Conservation (phyloP, 73 alveolate species). For the Paramecium tetraurelia region DNA sequence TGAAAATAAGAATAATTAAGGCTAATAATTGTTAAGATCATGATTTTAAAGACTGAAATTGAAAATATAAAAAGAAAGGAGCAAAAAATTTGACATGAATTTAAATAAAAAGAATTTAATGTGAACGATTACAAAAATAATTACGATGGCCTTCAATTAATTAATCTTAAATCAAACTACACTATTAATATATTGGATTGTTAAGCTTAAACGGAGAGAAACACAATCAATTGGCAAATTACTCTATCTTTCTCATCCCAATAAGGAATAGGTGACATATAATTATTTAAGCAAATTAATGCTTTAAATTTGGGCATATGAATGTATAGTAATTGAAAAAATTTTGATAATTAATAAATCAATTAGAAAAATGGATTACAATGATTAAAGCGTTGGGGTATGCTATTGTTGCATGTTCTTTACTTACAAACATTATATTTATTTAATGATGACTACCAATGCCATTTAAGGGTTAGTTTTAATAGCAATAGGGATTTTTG, state of each 20-base stretch:
- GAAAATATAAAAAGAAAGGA: background rate
- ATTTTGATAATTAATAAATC: background rate
- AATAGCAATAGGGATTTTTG: background rate
- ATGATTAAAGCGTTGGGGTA: slow-evolving; percentile 11
- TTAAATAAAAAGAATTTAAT: background rate
- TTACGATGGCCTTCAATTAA: background rate
- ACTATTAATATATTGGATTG: background rate
- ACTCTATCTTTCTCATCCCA: background rate
- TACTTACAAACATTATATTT: slow-evolving; percentile 10
- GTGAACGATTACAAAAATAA: background rate
- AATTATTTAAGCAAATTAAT: background rate
- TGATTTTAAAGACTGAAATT: background rate
- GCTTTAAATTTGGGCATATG: background rate
- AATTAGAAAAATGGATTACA: background rate
- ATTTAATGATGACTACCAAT: background rate
- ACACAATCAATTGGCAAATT: background rate
- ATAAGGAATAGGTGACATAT: background rate
- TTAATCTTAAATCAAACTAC: background rate
- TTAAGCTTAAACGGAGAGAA: background rate
- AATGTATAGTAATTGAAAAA: background rate
- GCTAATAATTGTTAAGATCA: background rate
- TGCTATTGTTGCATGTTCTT: slow-evolving; percentile 30
- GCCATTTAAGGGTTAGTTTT: background rate
- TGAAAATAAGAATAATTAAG: background rate
- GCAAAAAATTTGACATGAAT: background rate